A percentile compares a stretch with the other conserved stretches of the same genome.
Evolutionary conservation across 2,329 filamentous ascomycete species (phyloP).

Genomic region (Fusarium brachygibbosum): DNA sequence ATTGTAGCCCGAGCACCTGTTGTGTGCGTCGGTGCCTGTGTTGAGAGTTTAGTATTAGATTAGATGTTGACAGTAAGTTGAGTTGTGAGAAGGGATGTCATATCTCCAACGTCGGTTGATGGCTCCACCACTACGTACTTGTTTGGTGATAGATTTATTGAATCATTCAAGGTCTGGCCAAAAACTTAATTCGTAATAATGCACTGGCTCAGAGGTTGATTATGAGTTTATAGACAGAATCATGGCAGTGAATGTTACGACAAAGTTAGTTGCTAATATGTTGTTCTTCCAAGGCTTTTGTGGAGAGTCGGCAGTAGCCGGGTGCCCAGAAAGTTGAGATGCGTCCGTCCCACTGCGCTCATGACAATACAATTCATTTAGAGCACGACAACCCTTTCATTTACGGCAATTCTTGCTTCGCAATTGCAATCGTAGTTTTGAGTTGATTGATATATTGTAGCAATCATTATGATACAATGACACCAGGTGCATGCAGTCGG

Average conservation of each 20-base stretch:
- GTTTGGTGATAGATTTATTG: slow-evolving; percentile 8
- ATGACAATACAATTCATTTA: slow-evolving; percentile 13
- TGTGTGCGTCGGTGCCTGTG: not conserved
- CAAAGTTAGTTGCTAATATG: slow-evolving; percentile 18
- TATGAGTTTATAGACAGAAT: not conserved
- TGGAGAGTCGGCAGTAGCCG: slow-evolving; percentile 47
- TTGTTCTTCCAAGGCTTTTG: slow-evolving; percentile 27
- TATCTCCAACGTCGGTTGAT: slow-evolving; percentile 25
- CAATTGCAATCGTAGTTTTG: slow-evolving; percentile 33
- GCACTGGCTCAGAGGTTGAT: not conserved
- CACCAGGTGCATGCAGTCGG: slow-evolving; percentile 46
- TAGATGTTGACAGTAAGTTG: slow-evolving; percentile 21
- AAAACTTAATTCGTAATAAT: not conserved
- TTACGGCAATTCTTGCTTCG: slow-evolving; percentile 10
- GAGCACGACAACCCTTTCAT: slow-evolving; percentile 16
- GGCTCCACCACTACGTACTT: slow-evolving; percentile 35
- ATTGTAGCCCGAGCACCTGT: not conserved
- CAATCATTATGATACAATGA: slow-evolving; percentile 55
- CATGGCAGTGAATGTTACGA: slow-evolving; percentile 1
- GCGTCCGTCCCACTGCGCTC: slow-evolving; percentile 26
- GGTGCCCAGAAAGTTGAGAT: slow-evolving; percentile 40
- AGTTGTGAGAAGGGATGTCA: slow-evolving; percentile 27
- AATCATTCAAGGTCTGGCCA: not conserved
- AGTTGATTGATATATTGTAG: slow-evolving; percentile 51
- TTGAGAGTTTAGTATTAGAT: slow-evolving; percentile 25